Conservation (phyloP, 352 stramenopile genomes). For the Phytophthora citricola region DNA sequence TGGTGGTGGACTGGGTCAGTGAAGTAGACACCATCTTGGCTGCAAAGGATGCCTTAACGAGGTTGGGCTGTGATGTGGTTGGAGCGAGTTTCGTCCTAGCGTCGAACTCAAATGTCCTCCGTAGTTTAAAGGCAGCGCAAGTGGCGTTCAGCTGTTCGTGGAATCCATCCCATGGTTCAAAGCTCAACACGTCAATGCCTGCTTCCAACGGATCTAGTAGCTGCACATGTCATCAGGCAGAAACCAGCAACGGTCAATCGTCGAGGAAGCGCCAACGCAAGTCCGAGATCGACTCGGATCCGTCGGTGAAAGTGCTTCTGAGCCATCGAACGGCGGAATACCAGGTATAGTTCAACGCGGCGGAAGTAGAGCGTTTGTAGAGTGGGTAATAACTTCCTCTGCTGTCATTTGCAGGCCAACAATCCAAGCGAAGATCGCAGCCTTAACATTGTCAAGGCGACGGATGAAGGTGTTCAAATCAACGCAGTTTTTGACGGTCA, state of each 20-base stretch:
- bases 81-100: conserved; percentile 57
- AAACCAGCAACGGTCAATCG: conserved; percentile 20
- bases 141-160: conserved; percentile 57
- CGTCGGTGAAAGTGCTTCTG: conserved; percentile 30
- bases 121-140: conserved; percentile 45
- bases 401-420: conserved; percentile 45
- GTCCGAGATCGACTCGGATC: conserved; percentile 24
- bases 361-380: not conserved
- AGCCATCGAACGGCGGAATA: conserved; percentile 64
- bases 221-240: conserved; percentile 18
- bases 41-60: conserved; percentile 46
- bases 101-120: conserved; percentile 43
- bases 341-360: conserved; percentile 37
- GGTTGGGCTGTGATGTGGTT: conserved; percentile 53
- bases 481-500: conserved; percentile 77
- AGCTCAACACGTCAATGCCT: conserved; percentile 26
- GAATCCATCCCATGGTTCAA: conserved; percentile 42
- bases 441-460: conserved; percentile 52
- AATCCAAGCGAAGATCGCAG: conserved; percentile 73
- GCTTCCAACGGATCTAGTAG: not conserved
- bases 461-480: conserved; percentile 47
- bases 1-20: conserved; percentile 71
- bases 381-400: not conserved
- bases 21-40: conserved; percentile 50
- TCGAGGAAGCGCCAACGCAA: conserved; percentile 28